A percentile compares a stretch with the other conserved stretches of the same genome.
phyloP scores from a whole-genome alignment of 352 stramenopile genomes.

The Phytopythium ostracodes region DNA sequence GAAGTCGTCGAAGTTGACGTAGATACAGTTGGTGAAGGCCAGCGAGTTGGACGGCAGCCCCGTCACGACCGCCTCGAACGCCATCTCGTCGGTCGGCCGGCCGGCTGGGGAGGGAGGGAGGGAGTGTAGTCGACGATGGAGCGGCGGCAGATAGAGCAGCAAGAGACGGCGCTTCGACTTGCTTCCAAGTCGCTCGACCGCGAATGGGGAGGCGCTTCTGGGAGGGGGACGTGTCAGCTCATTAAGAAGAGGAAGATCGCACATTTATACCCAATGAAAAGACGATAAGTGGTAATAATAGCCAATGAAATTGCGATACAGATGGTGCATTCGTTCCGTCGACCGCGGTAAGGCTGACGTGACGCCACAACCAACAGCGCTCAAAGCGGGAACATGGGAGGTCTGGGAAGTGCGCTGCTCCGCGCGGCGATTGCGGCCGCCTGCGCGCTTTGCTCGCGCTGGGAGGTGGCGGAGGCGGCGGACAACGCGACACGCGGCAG shows the following conservation, averaged over 20 bases:
- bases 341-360: background rate
- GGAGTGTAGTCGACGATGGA: too few relatives aligned
- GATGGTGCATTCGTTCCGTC: background rate
- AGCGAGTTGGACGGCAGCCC: constrained; percentile 71
- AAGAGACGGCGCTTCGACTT: too few relatives aligned
- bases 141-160: too few relatives aligned
- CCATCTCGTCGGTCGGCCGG: constrained; percentile 21
- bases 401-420: background rate
- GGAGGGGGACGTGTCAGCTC: background rate
- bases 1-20: constrained; percentile 75
- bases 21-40: constrained; percentile 83
- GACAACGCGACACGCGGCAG: background rate
- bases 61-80: constrained; percentile 57
- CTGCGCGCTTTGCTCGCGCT: background rate
- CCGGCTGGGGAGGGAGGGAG: too few relatives aligned
- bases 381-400: background rate
- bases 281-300: background rate
- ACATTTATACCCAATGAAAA: background rate
- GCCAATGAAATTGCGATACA: background rate
- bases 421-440: background rate
- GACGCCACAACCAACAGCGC: background rate
- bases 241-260: background rate
- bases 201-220: background rate
- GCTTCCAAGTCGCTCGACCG: background rate
- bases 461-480: background rate